A percentile compares a stretch with the other conserved stretches of the same genome.
phyloP scores from a whole-genome alignment of 257 asterid species.

The Dorcoceras hygrometricum region DNA sequence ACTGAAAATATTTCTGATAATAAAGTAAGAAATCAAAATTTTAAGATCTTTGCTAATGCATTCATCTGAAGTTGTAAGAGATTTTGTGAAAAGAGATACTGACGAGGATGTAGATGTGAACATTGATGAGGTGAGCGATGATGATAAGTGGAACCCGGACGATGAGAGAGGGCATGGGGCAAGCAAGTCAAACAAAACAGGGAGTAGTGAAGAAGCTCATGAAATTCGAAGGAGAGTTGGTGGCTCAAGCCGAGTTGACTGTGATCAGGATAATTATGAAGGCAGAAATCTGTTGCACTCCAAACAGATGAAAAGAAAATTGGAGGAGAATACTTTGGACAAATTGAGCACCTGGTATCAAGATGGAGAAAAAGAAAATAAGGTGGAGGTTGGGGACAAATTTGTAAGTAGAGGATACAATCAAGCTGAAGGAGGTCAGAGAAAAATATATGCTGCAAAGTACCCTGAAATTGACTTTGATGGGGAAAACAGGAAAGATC shows the following conservation, averaged over 20 bases:
- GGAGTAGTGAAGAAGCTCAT: slow-evolving; percentile 51
- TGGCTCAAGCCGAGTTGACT: slow-evolving; percentile 54
- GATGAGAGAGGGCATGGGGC: slow-evolving; percentile 48
- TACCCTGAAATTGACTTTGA: slow-evolving; percentile 43
- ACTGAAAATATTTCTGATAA: slow-evolving; percentile 15
- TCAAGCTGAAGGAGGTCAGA: slow-evolving; percentile 53
- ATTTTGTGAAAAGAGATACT: slow-evolving; percentile 43
- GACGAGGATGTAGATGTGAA: slow-evolving; percentile 68
- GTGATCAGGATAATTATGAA: slow-evolving; percentile 71
- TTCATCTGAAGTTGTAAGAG: slow-evolving; percentile 63
- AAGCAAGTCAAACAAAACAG: slow-evolving; percentile 56
- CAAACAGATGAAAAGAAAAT: slow-evolving; percentile 62
- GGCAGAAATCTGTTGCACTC: slow-evolving; percentile 54
- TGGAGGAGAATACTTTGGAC: slow-evolving; percentile 73
- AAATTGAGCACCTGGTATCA: slow-evolving; percentile 78
- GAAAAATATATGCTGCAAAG: slow-evolving; percentile 47
- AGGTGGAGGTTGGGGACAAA: slow-evolving; percentile 49
- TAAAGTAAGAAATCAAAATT: slow-evolving; percentile 22
- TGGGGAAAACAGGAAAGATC: slow-evolving; percentile 45
- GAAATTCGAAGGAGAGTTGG: slow-evolving; percentile 68
- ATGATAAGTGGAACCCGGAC: slow-evolving; percentile 56
- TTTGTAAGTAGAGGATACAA: slow-evolving; percentile 49
- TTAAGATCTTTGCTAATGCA: slow-evolving; percentile 51
- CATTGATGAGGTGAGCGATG: slow-evolving; percentile 63
- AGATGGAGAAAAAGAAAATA: slow-evolving; percentile 76